phyloP scores from a whole-genome alignment of 2,329 filamentous ascomycete genomes.

The Fusarium buharicum region DNA sequence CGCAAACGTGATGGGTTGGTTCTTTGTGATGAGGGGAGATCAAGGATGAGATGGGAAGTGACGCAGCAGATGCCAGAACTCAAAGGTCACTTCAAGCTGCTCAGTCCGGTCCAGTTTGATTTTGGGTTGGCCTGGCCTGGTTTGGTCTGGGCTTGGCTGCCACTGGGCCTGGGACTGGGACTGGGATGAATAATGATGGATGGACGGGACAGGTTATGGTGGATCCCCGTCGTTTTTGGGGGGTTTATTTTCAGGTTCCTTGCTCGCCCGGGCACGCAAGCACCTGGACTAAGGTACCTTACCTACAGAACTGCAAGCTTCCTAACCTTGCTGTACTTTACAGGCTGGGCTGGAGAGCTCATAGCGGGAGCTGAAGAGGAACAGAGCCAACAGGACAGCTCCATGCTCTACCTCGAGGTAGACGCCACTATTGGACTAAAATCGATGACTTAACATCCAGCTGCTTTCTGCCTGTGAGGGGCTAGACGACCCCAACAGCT shows the following conservation, averaged over 20 bases:
- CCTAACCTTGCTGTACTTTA: too few relatives aligned
- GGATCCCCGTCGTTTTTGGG: slow-evolving; percentile 28
- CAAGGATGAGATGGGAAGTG: slow-evolving; percentile 34
- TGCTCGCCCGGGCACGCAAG: background rate
- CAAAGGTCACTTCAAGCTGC: slow-evolving; percentile 35
- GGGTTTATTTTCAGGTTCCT: slow-evolving; percentile 27
- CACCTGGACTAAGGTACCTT: background rate
- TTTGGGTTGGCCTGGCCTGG: slow-evolving; percentile 32
- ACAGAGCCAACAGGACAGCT: too few relatives aligned
- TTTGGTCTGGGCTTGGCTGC: slow-evolving; percentile 10
- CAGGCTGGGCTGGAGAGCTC: slow-evolving; percentile 6
- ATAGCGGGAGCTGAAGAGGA: too few relatives aligned
- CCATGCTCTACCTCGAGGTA: background rate
- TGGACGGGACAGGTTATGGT: slow-evolving; percentile 26
- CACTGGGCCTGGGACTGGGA: too few relatives aligned
- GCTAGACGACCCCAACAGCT: slow-evolving; percentile 4
- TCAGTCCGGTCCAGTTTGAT: slow-evolving; percentile 39
- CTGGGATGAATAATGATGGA: background rate
- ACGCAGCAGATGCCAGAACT: slow-evolving; percentile 35
- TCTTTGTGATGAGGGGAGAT: slow-evolving; percentile 23
- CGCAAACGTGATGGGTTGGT: slow-evolving; percentile 10
- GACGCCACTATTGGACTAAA: slow-evolving; percentile 13
- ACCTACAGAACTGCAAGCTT: background rate
- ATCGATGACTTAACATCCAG: slow-evolving; percentile 29
- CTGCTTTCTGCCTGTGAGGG: background rate